These are phyloP conservation scores for Mucor saturninus DNA, from an alignment of 371 early-diverging fungal genomes.

Conservation along the genomic window DNA sequence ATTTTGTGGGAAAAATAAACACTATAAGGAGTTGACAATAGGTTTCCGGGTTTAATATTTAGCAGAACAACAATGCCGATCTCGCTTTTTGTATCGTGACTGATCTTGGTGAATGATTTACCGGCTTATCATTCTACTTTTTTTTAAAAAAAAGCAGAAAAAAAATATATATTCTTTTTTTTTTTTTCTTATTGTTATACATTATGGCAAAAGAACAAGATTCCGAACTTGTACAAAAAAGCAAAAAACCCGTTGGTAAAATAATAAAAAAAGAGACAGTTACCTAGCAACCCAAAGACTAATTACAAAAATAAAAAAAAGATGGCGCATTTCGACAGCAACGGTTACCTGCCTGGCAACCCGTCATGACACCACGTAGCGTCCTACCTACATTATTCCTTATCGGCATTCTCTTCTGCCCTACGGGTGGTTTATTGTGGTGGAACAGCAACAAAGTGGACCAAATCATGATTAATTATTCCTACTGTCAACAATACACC, in stretches of 20 bases:
- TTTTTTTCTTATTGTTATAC: not conserved
- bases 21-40: no score
- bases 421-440: constrained; percentile 83
- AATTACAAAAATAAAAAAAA: constrained; percentile 20
- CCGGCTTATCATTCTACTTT: no score
- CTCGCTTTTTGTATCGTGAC: no score
- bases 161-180: not conserved
- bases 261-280: not conserved
- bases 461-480: constrained; percentile 92
- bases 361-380: constrained; percentile 92
- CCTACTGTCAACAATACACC: constrained; percentile 68
- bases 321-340: constrained; percentile 98
- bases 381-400: constrained; percentile 92
- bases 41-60: no score
- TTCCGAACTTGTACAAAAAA: not conserved
- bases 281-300: not conserved
- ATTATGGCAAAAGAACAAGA: not conserved
- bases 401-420: constrained; percentile 91
- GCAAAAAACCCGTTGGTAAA: constrained; percentile 45
- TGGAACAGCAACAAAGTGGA: constrained; percentile 73
- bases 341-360: constrained; percentile 97
- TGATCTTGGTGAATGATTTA: no score
- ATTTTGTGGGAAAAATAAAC: no score
- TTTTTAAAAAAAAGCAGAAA: constrained; percentile 1
- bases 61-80: no score